A percentile compares a stretch with the other conserved stretches of the same genome.
Conservation (phyloP, 2,329 filamentous ascomycete species). For the Aciculosporium take region DNA sequence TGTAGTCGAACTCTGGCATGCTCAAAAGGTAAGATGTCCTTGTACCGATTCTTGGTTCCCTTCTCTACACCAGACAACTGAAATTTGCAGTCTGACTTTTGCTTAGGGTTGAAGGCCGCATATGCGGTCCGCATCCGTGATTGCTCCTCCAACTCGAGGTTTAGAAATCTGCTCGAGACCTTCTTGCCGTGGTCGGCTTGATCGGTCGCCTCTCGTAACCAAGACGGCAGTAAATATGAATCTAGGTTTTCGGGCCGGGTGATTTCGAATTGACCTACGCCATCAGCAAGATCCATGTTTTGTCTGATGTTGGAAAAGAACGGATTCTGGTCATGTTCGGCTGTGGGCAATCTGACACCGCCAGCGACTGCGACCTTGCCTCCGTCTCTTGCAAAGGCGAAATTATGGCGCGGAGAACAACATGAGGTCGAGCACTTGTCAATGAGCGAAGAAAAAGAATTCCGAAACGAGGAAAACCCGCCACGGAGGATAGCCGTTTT, state of each 20-base stretch:
- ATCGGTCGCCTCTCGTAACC: conserved; percentile 59
- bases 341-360: conserved; percentile 66
- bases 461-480: conserved; percentile 63
- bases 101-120: conserved; percentile 31
- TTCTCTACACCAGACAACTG: conserved; percentile 89
- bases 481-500: conserved; percentile 62
- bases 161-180: conserved; percentile 71
- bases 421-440: conserved; percentile 32
- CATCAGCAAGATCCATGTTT: conserved; percentile 87
- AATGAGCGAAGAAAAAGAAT: conserved; percentile 49
- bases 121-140: conserved; percentile 79
- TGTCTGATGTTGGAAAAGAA: conserved; percentile 96
- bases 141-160: conserved; percentile 74
- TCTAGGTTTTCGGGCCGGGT: conserved; percentile 31
- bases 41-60: conserved; percentile 90
- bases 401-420: conserved; percentile 6
- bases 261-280: conserved; percentile 70
- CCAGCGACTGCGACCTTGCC: conserved; percentile 56
- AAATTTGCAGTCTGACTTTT: conserved; percentile 26
- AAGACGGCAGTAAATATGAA: conserved; percentile 48
- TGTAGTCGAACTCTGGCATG: conserved; percentile 76
- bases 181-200: conserved; percentile 58
- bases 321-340: conserved; percentile 58
- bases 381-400: conserved; percentile 17
- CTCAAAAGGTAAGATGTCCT: conserved; percentile 93